These are phyloP conservation scores for Lablab purpureus DNA, from an alignment of 306 rosid genomes.

Conservation along the genomic window DNA sequence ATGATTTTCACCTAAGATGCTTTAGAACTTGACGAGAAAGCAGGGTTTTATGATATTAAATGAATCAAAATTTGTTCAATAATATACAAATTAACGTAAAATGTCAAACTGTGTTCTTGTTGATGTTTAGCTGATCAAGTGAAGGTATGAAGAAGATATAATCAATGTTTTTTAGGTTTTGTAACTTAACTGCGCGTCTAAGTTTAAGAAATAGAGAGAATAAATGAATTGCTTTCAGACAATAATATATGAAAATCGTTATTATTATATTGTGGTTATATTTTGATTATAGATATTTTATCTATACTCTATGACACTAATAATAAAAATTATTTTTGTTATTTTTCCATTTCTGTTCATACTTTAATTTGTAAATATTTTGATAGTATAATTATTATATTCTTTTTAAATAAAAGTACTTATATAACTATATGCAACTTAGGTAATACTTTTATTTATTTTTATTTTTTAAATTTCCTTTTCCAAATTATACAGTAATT, in stretches of 20 bases:
- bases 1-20: slow-evolving; percentile 39
- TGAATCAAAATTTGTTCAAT: neutral
- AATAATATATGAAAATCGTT: neutral
- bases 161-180: neutral
- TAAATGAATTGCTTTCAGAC: neutral
- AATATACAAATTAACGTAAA: neutral
- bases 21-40: slow-evolving; percentile 46
- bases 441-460: too few species aligned
- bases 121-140: neutral
- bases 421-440: too few species aligned
- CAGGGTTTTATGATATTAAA: neutral
- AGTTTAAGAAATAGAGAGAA: neutral
- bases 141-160: too few species aligned
- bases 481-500: too few species aligned
- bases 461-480: too few species aligned
- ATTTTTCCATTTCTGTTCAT: too few species aligned
- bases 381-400: too few species aligned
- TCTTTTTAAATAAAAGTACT: too few species aligned
- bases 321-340: too few species aligned
- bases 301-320: too few species aligned
- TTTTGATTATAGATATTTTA: neutral
- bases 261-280: neutral
- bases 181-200: neutral
- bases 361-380: too few species aligned
- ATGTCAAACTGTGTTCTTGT: neutral